Base-by-base conservation (phyloP, 768 basidiomycete species). In the Termitomyces sp. region DNA sequence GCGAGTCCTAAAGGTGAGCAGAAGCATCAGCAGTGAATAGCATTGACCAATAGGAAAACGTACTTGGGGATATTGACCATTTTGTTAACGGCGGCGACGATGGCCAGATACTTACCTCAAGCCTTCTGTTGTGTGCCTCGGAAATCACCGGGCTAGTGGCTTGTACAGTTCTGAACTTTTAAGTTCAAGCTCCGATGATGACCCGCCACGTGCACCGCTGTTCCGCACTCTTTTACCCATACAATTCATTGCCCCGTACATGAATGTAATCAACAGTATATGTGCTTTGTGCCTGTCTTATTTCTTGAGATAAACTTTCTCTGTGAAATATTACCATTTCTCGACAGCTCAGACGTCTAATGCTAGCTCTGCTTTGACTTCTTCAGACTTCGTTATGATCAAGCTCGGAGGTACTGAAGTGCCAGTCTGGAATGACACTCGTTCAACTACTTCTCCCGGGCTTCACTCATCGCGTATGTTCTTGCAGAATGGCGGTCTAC, bases 61-160 rank as follows among this genome's bases (percentile, higher is more conserved):
- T 65, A 92, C 92, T 95, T 95, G 71, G 92, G 93, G 66, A 95
- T 86, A 83, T 94, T 94, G 78, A 95, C 92, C 92, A 95, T 95
- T 70, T 78, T 82, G 74, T 60, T 72, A 74, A 67, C 70, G 75
- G 63, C 69, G 73, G 15, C 70, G 73, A 73, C 66, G 74, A 71
- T 64, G 74, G 62, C 67, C 65, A 57, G 57, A 57, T 61, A 28
- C 59, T 55, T 54, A 50, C 45, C 63, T 63, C 61, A 55, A 53
- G 56, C 55, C 63, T 62, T 73, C 70, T 75, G 70, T 70, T 72
- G 71, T 55, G 49, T 58, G 53, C 38, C 45, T 64, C 73, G 75
- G 72, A 47, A 66, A 70, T 71, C 65, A 67, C 73, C 75, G 73
- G 64, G 31, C 21, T 35, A 49, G 46, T 41, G 58, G 62, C 48